phyloP scores from a whole-genome alignment of 2,329 filamentous ascomycete species.

The Verticillium klebahnii region DNA sequence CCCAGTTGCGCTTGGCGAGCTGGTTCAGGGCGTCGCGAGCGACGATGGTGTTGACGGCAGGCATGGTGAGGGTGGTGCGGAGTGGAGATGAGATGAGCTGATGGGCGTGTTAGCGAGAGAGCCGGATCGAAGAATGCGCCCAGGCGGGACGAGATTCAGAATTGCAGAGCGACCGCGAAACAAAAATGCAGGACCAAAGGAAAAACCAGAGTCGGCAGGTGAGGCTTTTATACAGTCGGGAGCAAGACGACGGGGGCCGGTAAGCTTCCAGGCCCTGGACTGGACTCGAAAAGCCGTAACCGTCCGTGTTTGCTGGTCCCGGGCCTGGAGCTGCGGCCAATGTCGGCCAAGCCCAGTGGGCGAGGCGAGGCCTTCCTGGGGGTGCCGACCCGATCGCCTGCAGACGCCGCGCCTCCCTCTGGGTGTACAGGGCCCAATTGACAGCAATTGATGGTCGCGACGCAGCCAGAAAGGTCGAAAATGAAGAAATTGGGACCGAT shows the following conservation, averaged over 20 bases:
- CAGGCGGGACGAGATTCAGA: background rate
- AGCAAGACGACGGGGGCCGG: background rate
- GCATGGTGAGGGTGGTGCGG: background rate
- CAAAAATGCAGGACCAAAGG: background rate
- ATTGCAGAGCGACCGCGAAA: background rate
- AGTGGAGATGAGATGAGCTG: background rate
- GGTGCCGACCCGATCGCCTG: background rate
- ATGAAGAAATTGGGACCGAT: background rate
- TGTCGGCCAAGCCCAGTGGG: background rate
- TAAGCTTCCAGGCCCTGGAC: background rate
- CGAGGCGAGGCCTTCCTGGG: background rate
- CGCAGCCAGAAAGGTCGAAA: background rate
- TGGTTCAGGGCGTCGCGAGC: slow-evolving; percentile 12
- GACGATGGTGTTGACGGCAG: slow-evolving; percentile 1
- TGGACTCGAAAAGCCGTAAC: background rate
- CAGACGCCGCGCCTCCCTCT: background rate
- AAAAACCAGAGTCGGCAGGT: background rate
- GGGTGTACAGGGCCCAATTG: background rate
- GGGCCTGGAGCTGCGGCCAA: background rate
- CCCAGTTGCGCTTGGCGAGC: slow-evolving; percentile 56
- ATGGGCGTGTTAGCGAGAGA: background rate
- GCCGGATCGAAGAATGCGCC: background rate
- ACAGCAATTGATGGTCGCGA: background rate
- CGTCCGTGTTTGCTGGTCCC: background rate
- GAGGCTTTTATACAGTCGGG: background rate